These are phyloP conservation scores for Aurifilum marmelostoma DNA, from an alignment of 2,329 filamentous ascomycete species.

Conservation along the genomic window DNA sequence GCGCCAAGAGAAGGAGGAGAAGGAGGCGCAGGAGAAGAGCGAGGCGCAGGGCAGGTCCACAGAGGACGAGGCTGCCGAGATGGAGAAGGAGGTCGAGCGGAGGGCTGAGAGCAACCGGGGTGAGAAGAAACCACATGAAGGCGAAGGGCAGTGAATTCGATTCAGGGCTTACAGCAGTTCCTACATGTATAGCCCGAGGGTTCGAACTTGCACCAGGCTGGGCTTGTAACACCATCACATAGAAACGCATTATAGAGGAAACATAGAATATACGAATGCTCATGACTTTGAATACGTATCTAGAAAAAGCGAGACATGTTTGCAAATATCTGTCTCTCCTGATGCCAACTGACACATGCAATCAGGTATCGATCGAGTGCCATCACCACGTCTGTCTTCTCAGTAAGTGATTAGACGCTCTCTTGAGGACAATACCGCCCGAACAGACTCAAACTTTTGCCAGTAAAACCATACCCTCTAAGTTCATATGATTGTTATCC, in stretches of 20 bases:
- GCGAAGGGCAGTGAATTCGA: slow-evolving; percentile 8
- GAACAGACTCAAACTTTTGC: neutral
- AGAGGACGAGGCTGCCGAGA: slow-evolving; percentile 25
- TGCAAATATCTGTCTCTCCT: neutral
- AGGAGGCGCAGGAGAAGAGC: slow-evolving; percentile 24
- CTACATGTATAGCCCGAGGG: neutral
- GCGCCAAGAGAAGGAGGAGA: slow-evolving; percentile 26
- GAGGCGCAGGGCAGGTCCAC: slow-evolving; percentile 23
- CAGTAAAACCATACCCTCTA: no score
- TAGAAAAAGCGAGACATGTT: neutral
- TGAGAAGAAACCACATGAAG: neutral
- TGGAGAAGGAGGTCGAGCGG: slow-evolving; percentile 25
- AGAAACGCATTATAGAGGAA: neutral
- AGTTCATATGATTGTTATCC: no score
- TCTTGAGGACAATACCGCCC: neutral
- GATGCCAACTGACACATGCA: neutral
- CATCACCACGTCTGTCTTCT: neutral
- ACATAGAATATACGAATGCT: neutral
- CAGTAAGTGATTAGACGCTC: neutral
- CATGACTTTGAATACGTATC: neutral
- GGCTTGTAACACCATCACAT: neutral
- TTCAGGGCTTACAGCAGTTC: neutral
- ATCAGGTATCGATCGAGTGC: neutral
- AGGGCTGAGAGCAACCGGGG: slow-evolving; percentile 9
- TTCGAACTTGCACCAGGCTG: neutral